Base-by-base conservation (phyloP, 2,329 filamentous ascomycete genomes). In the Fusarium haematococcum region DNA sequence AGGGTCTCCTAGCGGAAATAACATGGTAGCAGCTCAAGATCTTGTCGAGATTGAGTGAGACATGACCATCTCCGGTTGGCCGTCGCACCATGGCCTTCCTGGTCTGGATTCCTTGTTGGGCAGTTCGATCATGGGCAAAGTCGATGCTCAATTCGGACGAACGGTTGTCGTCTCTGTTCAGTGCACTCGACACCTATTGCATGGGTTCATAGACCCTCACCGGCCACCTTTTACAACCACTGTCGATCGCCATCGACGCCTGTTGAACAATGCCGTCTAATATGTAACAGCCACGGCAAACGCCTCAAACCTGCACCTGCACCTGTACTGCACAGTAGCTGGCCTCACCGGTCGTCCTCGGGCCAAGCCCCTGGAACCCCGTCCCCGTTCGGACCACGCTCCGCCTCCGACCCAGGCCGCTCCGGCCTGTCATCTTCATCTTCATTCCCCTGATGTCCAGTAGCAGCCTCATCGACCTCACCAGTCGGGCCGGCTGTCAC, bases 331-430 rank as follows among this genome's bases (percentile, higher is more conserved):
- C 60, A 48, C 41, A n/a, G 16, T 60, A 45, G 65, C 64, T 57
- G 48, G 56, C 66, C 35, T 74, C 69, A 67, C 59, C 62, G 60
- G 30, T 79, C 80, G 25, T 52, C 48, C n/a, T 77, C 78, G 18
- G 82, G 82, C 82, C 82, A 84, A 35, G 80, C 79, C 35, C 82
- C 83, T 14, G 83, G 82, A 13, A 80, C 27, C 14, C 37, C 63
- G 64, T 71, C 73, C 45, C 56, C 57, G 23, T 73, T 65, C 8
- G 70, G 66, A 11, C 63, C 75, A 30, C 43, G 56, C 11, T 32
- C 35, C 35, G 27, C 54, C 37, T 68, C 43, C 30, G 52, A 54
- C 33, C 35, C 59, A n/a, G 16, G 33, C 32, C 58, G 43, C 30
- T 52, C 64, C 23, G 66, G 20, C n/a, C 35, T 43, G 39, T 68